These are phyloP conservation scores for Ganoderma sinense DNA, from an alignment of 1,284 basidiomycete genomes.

Conservation along the genomic window DNA sequence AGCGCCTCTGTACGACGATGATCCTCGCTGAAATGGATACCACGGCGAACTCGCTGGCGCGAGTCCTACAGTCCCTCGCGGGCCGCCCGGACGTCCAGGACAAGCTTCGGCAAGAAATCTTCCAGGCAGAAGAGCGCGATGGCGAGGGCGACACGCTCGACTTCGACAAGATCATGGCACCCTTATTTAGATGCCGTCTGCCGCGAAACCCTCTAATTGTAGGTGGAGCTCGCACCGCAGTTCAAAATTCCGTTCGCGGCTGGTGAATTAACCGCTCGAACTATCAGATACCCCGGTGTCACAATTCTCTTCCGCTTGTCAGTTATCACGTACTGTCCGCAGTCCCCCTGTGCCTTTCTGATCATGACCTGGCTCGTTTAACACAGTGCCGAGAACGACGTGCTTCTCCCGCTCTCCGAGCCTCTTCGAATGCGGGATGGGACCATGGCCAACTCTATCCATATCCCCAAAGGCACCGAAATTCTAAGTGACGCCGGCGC, in stretches of 20 bases:
- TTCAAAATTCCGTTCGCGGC: neutral
- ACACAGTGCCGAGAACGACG: conserved; percentile 13
- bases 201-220: conserved; percentile 36
- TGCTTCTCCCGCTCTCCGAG: conserved; percentile 13
- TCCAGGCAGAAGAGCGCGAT: conserved; percentile 18
- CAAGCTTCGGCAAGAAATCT: conserved; percentile 31
- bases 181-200: conserved; percentile 35
- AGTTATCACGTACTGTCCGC: neutral
- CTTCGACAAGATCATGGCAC: conserved; percentile 30
- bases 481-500: conserved; percentile 17
- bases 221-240: conserved; percentile 6
- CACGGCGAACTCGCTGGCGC: conserved; percentile 33
- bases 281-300: conserved; percentile 17
- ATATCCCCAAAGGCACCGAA: conserved; percentile 21
- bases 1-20: conserved; percentile 22
- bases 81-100: conserved; percentile 30
- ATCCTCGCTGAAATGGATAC: conserved; percentile 36
- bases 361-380: no score
- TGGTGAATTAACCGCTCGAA: neutral
- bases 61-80: conserved; percentile 29
- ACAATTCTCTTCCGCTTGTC: conserved; percentile 21
- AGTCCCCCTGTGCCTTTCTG: neutral
- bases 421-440: conserved; percentile 23
- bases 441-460: conserved; percentile 13
- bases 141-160: conserved; percentile 24